Evolutionary conservation across 805 yeast species (phyloP).

Genomic region (Brettanomyces sp.): DNA sequence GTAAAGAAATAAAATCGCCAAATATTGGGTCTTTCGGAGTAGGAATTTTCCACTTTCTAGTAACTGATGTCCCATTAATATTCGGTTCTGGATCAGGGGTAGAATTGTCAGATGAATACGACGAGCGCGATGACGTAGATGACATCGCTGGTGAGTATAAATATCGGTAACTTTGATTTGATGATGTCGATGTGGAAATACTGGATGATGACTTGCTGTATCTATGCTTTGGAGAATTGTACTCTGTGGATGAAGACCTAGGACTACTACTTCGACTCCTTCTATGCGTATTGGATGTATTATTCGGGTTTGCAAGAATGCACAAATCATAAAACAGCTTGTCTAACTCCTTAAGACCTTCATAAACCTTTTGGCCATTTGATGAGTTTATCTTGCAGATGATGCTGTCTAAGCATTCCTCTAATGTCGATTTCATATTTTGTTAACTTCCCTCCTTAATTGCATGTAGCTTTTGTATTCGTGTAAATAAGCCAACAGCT

Average conservation of each 20-base stretch:
- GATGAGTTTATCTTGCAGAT: background rate
- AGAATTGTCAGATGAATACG: background rate
- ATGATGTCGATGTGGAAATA: background rate
- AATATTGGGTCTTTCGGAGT: slow-evolving; percentile 17
- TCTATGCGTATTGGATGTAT: background rate
- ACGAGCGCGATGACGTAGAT: background rate
- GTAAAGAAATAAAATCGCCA: slow-evolving; percentile 35
- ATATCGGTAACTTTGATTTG: background rate
- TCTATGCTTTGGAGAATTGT: background rate
- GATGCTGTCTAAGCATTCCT: background rate
- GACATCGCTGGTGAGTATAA: background rate
- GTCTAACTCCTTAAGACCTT: slow-evolving; percentile 1
- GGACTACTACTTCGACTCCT: background rate
- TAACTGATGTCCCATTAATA: background rate
- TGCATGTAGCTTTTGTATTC: no score
- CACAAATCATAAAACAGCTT: slow-evolving; percentile 1
- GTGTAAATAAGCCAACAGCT: no score
- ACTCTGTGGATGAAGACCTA: background rate
- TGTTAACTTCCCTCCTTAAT: no score
- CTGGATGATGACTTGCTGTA: background rate
- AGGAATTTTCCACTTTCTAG: slow-evolving; percentile 22
- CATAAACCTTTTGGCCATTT: background rate
- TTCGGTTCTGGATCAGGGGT: background rate
- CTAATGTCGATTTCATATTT: background rate
- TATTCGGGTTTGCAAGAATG: slow-evolving; percentile 1